Evolutionary conservation across 352 stramenopile genomes (phyloP).

Genomic region (Pythium periplocum): DNA sequence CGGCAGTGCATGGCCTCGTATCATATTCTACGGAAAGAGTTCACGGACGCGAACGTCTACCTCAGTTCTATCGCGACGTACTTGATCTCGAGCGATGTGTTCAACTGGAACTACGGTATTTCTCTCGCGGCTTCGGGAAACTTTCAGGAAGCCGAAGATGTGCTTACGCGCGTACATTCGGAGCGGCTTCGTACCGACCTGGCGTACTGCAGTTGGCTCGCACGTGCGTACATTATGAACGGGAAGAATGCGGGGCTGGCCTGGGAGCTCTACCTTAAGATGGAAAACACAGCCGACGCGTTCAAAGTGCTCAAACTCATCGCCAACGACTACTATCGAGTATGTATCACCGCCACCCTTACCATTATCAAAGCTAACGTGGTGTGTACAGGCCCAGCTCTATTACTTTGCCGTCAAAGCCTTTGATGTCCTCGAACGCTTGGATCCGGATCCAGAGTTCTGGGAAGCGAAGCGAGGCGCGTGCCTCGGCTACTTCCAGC

Average conservation of each 20-base stretch:
- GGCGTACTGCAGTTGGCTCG: constrained; percentile 47
- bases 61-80: constrained; percentile 60
- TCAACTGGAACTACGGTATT: constrained; percentile 81
- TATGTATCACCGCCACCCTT: background rate
- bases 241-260: constrained; percentile 21
- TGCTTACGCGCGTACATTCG: constrained; percentile 44
- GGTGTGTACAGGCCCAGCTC: constrained; percentile 16
- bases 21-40: constrained; percentile 62
- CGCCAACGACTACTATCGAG: constrained; percentile 61
- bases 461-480: constrained; percentile 75
- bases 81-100: constrained; percentile 43
- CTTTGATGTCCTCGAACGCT: constrained; percentile 66
- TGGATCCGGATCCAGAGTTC: constrained; percentile 67
- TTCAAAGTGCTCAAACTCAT: constrained; percentile 57
- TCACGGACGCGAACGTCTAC: constrained; percentile 58
- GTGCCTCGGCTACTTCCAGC: constrained; percentile 58
- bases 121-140: constrained; percentile 41
- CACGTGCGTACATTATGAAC: constrained; percentile 47
- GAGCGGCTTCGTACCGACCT: constrained; percentile 24
- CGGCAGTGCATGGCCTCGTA: constrained; percentile 72
- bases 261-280: constrained; percentile 64
- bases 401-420: constrained; percentile 65
- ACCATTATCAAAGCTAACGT: too few relatives aligned
- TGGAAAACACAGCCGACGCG: constrained; percentile 40
- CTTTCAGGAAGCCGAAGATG: constrained; percentile 47